These are phyloP conservation scores for Starmerella cellae DNA, from an alignment of 805 yeast genomes.

Conservation along the genomic window DNA sequence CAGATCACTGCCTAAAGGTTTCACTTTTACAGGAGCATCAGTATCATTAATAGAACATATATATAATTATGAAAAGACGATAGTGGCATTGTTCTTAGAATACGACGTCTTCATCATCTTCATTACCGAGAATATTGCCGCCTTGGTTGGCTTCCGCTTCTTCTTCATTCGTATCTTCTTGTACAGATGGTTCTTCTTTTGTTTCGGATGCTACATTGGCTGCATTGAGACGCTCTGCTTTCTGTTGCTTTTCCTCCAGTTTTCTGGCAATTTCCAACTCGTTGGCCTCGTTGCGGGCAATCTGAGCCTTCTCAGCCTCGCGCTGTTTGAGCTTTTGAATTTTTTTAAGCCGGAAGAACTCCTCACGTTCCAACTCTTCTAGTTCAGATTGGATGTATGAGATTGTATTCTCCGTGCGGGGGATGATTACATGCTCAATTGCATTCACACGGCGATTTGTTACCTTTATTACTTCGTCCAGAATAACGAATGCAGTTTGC, in stretches of 20 bases:
- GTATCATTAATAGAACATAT: too few relatives aligned
- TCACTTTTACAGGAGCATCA: too few relatives aligned
- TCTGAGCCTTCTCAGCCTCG: constrained; percentile 31
- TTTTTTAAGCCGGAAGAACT: constrained; percentile 88
- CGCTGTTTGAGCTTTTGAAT: constrained; percentile 89
- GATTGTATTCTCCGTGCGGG: constrained; percentile 94
- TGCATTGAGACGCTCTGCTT: too few relatives aligned
- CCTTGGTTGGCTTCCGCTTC: not conserved
- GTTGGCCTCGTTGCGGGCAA: constrained; percentile 9
- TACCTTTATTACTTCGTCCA: constrained; percentile 95
- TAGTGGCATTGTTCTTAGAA: too few relatives aligned
- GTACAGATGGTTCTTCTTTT: not conserved
- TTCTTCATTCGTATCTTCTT: constrained; percentile 1
- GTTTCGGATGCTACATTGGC: constrained; percentile 26
- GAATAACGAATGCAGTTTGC: constrained; percentile 90
- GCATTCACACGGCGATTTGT: constrained; percentile 98
- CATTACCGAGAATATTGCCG: constrained; percentile 1
- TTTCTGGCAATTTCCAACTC: constrained; percentile 5
- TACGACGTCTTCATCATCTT: constrained; percentile 20
- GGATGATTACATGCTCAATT: constrained; percentile 94
- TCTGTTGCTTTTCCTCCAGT: constrained; percentile 17
- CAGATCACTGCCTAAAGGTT: too few relatives aligned
- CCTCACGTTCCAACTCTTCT: constrained; percentile 97
- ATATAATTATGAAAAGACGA: not conserved
- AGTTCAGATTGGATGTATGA: constrained; percentile 83